Evolutionary conservation across 345 rosid species (phyloP).

Genomic region (Viola odorata): DNA sequence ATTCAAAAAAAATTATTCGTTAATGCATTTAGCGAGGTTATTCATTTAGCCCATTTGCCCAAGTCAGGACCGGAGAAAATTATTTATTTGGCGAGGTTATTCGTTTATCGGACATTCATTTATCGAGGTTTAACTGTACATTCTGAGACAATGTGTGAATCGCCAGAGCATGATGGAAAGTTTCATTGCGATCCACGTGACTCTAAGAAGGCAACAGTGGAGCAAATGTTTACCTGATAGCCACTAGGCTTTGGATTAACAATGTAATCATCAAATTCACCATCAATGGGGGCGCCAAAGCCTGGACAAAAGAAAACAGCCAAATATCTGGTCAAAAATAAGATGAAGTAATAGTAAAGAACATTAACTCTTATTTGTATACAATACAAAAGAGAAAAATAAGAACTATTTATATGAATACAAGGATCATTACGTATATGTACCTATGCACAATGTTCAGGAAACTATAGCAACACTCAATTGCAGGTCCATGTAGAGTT

Average conservation of each 20-base stretch:
- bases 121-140: no score
- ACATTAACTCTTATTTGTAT: background rate
- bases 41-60: no score
- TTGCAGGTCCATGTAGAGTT: constrained; percentile 63
- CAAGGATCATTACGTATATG: background rate
- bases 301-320: constrained; percentile 29
- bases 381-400: background rate
- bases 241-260: constrained; percentile 76
- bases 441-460: constrained; percentile 64
- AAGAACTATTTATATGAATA: background rate
- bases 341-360: background rate
- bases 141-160: no score
- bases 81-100: no score
- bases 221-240: constrained; percentile 40
- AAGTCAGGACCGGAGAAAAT: no score
- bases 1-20: no score
- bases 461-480: constrained; percentile 66
- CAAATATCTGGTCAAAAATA: background rate
- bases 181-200: background rate
- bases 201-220: background rate
- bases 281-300: constrained; percentile 75
- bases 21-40: no score
- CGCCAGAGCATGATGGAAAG: no score
- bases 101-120: no score
- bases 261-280: constrained; percentile 76